Percentiles rank a stretch among this genome's conserved stretches.
These are phyloP conservation scores for Leccinum broughii DNA, from an alignment of 768 basidiomycete species.

Conservation along the genomic window DNA sequence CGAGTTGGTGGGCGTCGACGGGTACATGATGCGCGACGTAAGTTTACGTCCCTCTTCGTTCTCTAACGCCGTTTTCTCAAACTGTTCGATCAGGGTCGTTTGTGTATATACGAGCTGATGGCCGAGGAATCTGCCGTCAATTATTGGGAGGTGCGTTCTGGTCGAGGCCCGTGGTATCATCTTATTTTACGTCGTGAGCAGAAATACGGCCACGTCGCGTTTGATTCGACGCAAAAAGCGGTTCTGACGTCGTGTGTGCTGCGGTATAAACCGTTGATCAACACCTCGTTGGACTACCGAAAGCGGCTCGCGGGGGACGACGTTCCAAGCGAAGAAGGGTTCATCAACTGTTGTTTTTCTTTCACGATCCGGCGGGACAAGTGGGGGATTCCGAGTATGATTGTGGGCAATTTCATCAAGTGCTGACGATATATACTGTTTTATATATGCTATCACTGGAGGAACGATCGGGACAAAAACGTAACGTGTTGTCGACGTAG, in stretches of 20 bases:
- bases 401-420: conserved; percentile 86
- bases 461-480: too few relatives aligned
- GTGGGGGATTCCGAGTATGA: conserved; percentile 88
- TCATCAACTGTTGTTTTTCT: conserved; percentile 88
- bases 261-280: conserved; percentile 70
- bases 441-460: too few relatives aligned
- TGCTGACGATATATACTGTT: conserved; percentile 38
- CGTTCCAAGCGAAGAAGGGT: conserved; percentile 60
- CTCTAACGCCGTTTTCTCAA: not conserved
- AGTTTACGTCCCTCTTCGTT: conserved; percentile 24
- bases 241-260: conserved; percentile 91
- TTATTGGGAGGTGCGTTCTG: conserved; percentile 83
- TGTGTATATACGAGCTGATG: conserved; percentile 98
- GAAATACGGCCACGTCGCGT: conserved; percentile 95
- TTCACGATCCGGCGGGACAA: conserved; percentile 84
- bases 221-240: conserved; percentile 89
- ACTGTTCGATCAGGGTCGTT: conserved; percentile 57
- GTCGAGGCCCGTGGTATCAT: too few relatives aligned
- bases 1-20: conserved; percentile 87
- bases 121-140: conserved; percentile 95
- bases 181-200: conserved; percentile 32
- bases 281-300: conserved; percentile 33
- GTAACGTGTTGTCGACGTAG: too few relatives aligned
- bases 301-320: conserved; percentile 31
- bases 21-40: conserved; percentile 85